These are phyloP conservation scores for Mycena amicta DNA, from an alignment of 768 basidiomycete genomes.

Conservation along the genomic window DNA sequence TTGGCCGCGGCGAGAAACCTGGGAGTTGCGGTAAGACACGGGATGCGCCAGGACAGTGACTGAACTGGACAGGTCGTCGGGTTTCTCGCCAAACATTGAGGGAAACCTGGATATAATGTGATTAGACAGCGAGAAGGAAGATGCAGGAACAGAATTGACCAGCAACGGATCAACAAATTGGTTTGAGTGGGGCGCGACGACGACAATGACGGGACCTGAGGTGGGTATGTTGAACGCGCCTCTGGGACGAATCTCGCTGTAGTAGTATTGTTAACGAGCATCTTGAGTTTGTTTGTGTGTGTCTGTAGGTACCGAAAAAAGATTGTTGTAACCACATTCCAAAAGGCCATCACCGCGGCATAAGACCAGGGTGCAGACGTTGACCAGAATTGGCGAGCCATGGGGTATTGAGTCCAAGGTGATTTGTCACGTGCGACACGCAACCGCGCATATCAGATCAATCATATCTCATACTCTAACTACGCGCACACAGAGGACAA, in stretches of 20 bases:
- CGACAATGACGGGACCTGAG: constrained; percentile 86
- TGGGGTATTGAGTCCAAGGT: no score
- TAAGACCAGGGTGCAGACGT: constrained; percentile 39
- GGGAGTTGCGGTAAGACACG: not conserved
- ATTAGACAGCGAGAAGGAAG: constrained; percentile 79
- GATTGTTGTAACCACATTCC: constrained; percentile 83
- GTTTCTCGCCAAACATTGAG: constrained; percentile 87
- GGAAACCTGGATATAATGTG: constrained; percentile 76
- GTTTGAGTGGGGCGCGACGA: constrained; percentile 89
- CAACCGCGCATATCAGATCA: no score
- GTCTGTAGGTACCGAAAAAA: constrained; percentile 78
- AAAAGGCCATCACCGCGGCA: constrained; percentile 79
- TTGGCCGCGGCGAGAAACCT: constrained; percentile 76
- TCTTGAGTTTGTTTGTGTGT: no score
- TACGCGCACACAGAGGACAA: constrained; percentile 16
- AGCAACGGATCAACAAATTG: constrained; percentile 46
- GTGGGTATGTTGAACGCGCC: constrained; percentile 91
- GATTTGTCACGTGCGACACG: no score
- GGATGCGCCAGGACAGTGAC: not conserved
- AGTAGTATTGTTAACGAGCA: not conserved
- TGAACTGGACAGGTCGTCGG: constrained; percentile 75
- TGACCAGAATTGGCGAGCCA: no score
- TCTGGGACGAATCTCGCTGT: constrained; percentile 79
- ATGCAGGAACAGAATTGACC: constrained; percentile 13
- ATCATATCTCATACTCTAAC: no score